Conservation (phyloP, 768 basidiomycete genomes). For the Auricularia sp. region DNA sequence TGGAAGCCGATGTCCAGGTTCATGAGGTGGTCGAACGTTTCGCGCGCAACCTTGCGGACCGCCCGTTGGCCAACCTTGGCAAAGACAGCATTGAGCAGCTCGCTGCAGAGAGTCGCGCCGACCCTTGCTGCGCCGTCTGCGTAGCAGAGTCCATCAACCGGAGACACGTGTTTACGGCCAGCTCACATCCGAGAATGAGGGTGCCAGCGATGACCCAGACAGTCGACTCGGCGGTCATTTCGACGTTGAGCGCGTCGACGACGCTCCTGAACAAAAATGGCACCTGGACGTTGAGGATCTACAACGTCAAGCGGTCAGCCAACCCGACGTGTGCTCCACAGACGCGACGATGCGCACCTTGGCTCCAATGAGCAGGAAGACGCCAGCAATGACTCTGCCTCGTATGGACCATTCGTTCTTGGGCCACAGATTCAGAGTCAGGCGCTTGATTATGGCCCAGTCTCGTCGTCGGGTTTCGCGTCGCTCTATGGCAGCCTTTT, state of each 20-base stretch:
- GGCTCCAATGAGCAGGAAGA: constrained; percentile 68
- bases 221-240: constrained; percentile 60
- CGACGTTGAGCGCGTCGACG: constrained; percentile 82
- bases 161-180: neutral
- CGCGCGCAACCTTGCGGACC: constrained; percentile 88
- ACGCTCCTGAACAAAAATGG: constrained; percentile 90
- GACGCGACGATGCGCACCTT: constrained; percentile 51
- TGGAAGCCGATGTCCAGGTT: constrained; percentile 90
- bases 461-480: constrained; percentile 38
- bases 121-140: constrained; percentile 86
- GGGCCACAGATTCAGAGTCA: constrained; percentile 93
- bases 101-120: constrained; percentile 80
- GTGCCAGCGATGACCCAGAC: constrained; percentile 91
- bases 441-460: constrained; percentile 73
- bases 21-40: constrained; percentile 90
- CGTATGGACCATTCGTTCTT: constrained; percentile 74
- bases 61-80: constrained; percentile 93
- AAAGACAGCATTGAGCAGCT: constrained; percentile 91
- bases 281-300: constrained; percentile 97
- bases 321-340: neutral
- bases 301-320: neutral
- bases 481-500: neutral
- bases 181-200: constrained; percentile 82
- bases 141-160: neutral
- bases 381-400: constrained; percentile 70